phyloP scores from a whole-genome alignment of 257 asterid species.

The Forsythia suspensa region DNA sequence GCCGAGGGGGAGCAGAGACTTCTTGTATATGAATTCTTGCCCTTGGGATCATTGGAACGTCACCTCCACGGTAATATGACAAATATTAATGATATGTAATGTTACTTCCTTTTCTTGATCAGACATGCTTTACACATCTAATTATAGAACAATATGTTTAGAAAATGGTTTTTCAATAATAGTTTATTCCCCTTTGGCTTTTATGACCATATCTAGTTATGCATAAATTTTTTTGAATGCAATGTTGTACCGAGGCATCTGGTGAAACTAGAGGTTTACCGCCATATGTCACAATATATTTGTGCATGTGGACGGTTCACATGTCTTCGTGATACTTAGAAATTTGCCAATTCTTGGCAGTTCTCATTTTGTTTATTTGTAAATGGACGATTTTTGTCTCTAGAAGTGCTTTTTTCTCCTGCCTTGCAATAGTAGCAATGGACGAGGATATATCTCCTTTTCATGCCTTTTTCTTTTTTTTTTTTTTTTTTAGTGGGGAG shows the following conservation, averaged over 20 bases:
- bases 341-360: too few species aligned
- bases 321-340: too few species aligned
- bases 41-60: slow-evolving; percentile 45
- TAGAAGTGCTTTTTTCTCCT: background rate
- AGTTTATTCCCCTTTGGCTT: too few species aligned
- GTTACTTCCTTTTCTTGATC: background rate
- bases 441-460: background rate
- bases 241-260: too few species aligned
- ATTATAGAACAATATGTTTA: background rate
- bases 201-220: too few species aligned
- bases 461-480: background rate
- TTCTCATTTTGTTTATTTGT: too few species aligned
- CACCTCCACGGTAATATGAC: slow-evolving; percentile 48
- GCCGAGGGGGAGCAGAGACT: slow-evolving; percentile 52
- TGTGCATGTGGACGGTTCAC: too few species aligned
- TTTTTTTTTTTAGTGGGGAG: too few species aligned
- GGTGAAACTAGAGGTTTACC: too few species aligned
- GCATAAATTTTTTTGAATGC: too few species aligned
- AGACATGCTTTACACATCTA: background rate
- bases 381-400: background rate
- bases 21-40: slow-evolving; percentile 52
- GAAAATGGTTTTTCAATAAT: background rate
- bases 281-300: too few species aligned
- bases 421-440: background rate
- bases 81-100: background rate